Conservation (phyloP, 1,284 basidiomycete species). For the Pterulicium gracile region DNA sequence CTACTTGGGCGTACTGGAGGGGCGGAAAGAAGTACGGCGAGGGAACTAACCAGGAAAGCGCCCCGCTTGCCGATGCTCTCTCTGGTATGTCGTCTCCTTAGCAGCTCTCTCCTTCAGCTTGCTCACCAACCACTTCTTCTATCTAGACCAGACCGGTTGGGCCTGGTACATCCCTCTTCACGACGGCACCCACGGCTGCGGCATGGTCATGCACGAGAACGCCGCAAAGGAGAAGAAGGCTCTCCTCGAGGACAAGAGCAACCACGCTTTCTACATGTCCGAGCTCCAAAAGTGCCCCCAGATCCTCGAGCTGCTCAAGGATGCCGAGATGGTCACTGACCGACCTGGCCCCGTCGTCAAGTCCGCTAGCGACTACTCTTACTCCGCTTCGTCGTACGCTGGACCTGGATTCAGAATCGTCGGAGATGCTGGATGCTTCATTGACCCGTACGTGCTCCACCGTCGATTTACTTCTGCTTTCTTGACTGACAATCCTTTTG, state of each 20-base stretch:
- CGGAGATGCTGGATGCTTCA: constrained; percentile 60
- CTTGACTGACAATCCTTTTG: constrained; percentile 38
- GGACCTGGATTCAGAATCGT: constrained; percentile 49
- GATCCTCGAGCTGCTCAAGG: constrained; percentile 41
- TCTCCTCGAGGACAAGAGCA: constrained; percentile 25
- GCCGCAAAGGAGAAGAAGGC: constrained; percentile 23
- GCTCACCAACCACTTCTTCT: constrained; percentile 7
- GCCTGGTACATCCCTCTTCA: constrained; percentile 71
- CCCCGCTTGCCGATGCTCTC: constrained; percentile 64
- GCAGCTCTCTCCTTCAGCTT: constrained; percentile 2
- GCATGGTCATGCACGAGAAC: constrained; percentile 60
- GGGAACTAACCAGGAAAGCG: constrained; percentile 44
- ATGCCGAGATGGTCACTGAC: constrained; percentile 30
- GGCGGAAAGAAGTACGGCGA: constrained; percentile 41
- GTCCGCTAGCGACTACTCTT: constrained; percentile 53
- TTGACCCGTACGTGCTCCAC: neutral
- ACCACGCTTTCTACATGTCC: constrained; percentile 30
- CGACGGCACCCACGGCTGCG: constrained; percentile 56
- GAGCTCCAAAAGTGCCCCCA: constrained; percentile 43
- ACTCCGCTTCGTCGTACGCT: constrained; percentile 52
- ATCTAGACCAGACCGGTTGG: constrained; percentile 63
- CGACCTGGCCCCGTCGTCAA: constrained; percentile 31
- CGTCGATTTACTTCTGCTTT: neutral
- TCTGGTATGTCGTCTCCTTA: constrained; percentile 32
- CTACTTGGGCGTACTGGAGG: constrained; percentile 70